phyloP scores from a whole-genome alignment of 768 basidiomycete genomes.

The Boletus tomentosulus region DNA sequence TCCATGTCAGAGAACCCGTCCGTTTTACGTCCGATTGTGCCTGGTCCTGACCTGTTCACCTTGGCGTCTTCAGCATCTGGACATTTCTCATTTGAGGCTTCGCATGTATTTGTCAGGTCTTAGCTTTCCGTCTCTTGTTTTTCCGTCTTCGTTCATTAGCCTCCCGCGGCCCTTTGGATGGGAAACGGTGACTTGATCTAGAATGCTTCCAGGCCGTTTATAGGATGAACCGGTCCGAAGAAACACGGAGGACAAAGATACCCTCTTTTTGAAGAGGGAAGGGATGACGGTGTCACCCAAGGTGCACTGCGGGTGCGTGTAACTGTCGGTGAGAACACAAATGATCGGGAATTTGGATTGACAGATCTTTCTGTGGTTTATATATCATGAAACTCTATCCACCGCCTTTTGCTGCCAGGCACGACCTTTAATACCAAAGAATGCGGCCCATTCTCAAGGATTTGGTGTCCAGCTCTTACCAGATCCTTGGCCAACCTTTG shows the following conservation, averaged over 20 bases:
- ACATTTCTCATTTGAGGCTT: neutral
- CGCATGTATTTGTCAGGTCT: neutral
- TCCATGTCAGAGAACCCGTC: slow-evolving; percentile 7
- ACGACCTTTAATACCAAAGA: neutral
- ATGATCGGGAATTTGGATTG: neutral
- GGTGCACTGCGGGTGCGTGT: slow-evolving; percentile 3
- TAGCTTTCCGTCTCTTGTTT: neutral
- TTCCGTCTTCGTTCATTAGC: neutral
- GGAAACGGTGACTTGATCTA: slow-evolving; percentile 10
- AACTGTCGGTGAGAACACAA: slow-evolving; percentile 10
- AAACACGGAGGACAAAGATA: neutral
- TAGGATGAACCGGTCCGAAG: slow-evolving; percentile 10
- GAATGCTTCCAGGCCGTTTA: neutral
- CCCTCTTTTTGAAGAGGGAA: slow-evolving; percentile 1
- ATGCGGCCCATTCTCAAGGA: neutral
- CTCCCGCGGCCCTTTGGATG: slow-evolving; percentile 19
- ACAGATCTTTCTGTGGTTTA: neutral
- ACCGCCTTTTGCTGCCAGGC: neutral
- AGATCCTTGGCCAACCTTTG: slow-evolving; percentile 3
- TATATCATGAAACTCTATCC: slow-evolving; percentile 2
- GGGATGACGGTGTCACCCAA: slow-evolving; percentile 7
- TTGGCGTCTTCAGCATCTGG: neutral
- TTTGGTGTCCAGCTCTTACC: neutral
- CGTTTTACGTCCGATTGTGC: slow-evolving; percentile 5
- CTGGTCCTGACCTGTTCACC: slow-evolving; percentile 11